These are phyloP conservation scores for Lagenidium giganteum DNA, from an alignment of 352 stramenopile species.

Conservation along the genomic window DNA sequence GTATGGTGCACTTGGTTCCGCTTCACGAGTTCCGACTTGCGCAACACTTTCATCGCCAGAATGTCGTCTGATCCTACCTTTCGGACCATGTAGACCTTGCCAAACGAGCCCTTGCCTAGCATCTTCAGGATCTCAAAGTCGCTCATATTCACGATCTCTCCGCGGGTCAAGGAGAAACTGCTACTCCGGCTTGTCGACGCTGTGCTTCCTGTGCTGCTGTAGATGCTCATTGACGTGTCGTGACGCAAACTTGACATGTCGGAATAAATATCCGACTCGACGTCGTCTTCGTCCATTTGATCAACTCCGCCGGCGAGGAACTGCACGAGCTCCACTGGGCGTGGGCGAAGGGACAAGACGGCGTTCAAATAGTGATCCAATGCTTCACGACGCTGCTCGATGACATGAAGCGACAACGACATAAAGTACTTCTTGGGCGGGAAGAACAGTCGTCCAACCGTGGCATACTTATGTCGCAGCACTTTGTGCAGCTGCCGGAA, in stretches of 20 bases:
- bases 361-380: slow-evolving; percentile 85
- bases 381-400: slow-evolving; percentile 75
- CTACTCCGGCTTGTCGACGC: slow-evolving; percentile 18
- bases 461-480: slow-evolving; percentile 72
- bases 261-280: slow-evolving; percentile 39
- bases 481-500: slow-evolving; percentile 83
- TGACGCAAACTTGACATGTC: slow-evolving; percentile 23
- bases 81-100: slow-evolving; percentile 97
- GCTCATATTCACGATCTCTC: slow-evolving; percentile 61
- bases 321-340: slow-evolving; percentile 57
- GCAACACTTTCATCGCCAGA: slow-evolving; percentile 86
- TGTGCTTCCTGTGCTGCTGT: slow-evolving; percentile 7
- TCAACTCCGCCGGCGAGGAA: slow-evolving; percentile 46
- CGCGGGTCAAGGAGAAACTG: too few species aligned
- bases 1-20: slow-evolving; percentile 85
- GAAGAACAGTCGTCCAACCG: slow-evolving; percentile 79
- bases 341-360: slow-evolving; percentile 60
- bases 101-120: slow-evolving; percentile 96
- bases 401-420: slow-evolving; percentile 82
- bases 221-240: slow-evolving; percentile 11
- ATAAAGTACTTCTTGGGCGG: slow-evolving; percentile 86
- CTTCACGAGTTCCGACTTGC: slow-evolving; percentile 86
- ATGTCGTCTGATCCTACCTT: slow-evolving; percentile 74
- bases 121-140: slow-evolving; percentile 98
- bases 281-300: slow-evolving; percentile 58